Base-by-base conservation (phyloP, 352 stramenopile genomes). In the Globisporangium megalacanthum region DNA sequence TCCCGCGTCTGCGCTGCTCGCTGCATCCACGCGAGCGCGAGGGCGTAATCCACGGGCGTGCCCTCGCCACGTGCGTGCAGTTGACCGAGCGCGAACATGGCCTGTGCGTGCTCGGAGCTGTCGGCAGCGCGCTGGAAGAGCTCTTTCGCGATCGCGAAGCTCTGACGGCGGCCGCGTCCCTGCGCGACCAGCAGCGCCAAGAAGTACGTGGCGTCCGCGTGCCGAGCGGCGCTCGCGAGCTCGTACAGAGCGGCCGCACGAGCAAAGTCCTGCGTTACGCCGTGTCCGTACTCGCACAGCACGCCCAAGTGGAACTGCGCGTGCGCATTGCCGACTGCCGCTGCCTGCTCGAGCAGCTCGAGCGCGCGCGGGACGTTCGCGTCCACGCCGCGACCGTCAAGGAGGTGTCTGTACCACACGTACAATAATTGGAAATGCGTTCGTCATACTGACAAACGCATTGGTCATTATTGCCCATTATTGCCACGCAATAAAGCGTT, bases 121-220 rank as follows among this genome's bases (percentile, higher is more conserved):
- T 71, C 66, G 2, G 71, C 68, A 17, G 80, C 80, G 6, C 69
- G 49, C n/a, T 64, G 60, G 59, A 88, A 77, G 29, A 72, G 64
- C 45, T 63, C 36, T 0, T 64, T 49, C 6, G 80, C 80, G 14
- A 22, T 42, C 5, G 56, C 14, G 2, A 69, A 71, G 64, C 64
- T 85, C 56, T 72, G 66, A 2, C 33, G 60, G 20, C 76, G 62
- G 3, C 80, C 80, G 49, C 80, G 72, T 9, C 79, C 77, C 4
- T 73, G 57, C 1, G 62, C 56, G 31, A 82, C 36, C 17, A 87
- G 66, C 36, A 90, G 54, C 4, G 62, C 77, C 9, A 90, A 61
- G 45, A 80, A 83, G 68, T 87, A 86, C 10, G 58, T 66, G 0
- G 76, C 80, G 15, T 87, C 77, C 1, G 64, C 29, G n/a, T 85